Conservation (phyloP, 2,329 filamentous ascomycete species). For the Pleochaeta shiraiana region DNA sequence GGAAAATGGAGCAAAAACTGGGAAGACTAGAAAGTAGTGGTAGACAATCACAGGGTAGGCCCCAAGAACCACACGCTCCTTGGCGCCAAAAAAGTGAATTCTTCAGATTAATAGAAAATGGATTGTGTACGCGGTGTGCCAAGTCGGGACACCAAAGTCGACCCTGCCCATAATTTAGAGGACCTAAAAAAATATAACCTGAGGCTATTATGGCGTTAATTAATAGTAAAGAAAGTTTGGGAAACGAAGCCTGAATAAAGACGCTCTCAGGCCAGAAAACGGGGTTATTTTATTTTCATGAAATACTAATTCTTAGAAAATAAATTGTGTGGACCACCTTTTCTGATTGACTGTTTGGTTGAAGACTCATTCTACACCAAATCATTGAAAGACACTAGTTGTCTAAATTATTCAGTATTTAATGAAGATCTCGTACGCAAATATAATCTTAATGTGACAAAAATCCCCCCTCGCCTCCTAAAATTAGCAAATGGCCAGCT, state of each 20-base stretch:
- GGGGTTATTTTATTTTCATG: neutral
- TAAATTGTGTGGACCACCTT: neutral
- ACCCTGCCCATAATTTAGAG: no score
- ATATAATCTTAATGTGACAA: neutral
- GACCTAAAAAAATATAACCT: neutral
- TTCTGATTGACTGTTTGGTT: neutral
- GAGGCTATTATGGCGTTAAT: neutral
- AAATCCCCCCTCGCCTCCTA: neutral
- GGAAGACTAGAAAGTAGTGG: no score
- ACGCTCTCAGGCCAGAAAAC: neutral
- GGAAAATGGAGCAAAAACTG: no score
- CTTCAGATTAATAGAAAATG: no score
- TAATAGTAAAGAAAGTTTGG: neutral
- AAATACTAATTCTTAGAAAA: neutral
- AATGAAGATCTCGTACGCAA: slow-evolving; percentile 4
- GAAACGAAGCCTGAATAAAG: neutral
- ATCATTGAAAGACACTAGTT: no score
- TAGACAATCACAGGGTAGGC: no score
- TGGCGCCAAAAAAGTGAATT: no score
- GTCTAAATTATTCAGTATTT: neutral
- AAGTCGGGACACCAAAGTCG: no score
- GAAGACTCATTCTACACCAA: neutral
- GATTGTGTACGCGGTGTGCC: no score
- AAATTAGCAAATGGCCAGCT: neutral
- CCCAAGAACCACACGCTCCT: no score